A percentile compares a stretch with the other conserved stretches of the same genome.
phyloP scores from a whole-genome alignment of 441 rosid genomes.

The Euphorbia neoarborescens region DNA sequence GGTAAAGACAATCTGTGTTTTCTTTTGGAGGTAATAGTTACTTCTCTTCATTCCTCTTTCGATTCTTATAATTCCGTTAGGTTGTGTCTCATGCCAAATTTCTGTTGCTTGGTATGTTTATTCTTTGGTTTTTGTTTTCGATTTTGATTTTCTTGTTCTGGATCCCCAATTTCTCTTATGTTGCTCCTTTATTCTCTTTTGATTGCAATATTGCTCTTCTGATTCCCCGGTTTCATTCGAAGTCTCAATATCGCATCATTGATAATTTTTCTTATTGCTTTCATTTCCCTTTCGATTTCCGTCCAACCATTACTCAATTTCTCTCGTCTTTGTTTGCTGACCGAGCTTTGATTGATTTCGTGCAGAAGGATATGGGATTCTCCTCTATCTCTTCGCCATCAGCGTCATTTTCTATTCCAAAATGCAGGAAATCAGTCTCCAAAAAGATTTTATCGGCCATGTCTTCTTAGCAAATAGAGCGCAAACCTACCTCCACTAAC shows the following conservation, averaged over 20 bases:
- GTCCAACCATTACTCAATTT: background rate
- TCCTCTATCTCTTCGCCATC: conserved; percentile 36
- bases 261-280: background rate
- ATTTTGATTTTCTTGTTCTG: no score
- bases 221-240: no score
- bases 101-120: no score
- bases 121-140: no score
- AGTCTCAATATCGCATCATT: background rate
- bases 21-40: no score
- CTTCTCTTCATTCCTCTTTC: no score
- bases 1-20: no score
- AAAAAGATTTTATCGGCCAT: conserved; percentile 63
- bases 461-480: conserved; percentile 67
- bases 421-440: conserved; percentile 48
- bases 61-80: no score
- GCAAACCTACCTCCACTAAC: conserved; percentile 71
- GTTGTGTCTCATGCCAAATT: no score
- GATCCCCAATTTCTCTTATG: no score
- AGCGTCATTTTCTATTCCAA: conserved; percentile 37
- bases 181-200: no score
- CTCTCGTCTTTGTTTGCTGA: background rate
- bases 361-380: conserved; percentile 45
- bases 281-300: background rate
- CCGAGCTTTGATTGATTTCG: background rate
- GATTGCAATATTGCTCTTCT: no score